phyloP scores from a whole-genome alignment of 129 eudicot genomes.

The Calendula officinalis region DNA sequence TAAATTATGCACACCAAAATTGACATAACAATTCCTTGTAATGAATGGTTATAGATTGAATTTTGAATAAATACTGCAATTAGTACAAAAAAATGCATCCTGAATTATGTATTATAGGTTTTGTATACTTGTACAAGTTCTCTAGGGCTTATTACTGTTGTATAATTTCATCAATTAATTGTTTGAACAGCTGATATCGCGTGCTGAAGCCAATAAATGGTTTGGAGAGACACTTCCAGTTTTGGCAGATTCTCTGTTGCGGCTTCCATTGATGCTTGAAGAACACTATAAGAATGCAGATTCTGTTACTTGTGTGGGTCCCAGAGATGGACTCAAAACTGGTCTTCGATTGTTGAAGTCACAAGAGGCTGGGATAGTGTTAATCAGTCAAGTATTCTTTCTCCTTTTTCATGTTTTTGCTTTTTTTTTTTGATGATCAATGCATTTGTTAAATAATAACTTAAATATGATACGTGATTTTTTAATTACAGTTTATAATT shows the following conservation, averaged over 20 bases:
- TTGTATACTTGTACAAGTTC: neutral
- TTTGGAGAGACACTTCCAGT: constrained; percentile 62
- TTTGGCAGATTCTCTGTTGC: constrained; percentile 55
- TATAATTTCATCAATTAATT: neutral
- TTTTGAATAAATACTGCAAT: neutral
- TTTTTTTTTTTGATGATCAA: constrained; percentile 5
- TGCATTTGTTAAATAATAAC: neutral
- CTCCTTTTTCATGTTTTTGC: neutral
- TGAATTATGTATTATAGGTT: neutral
- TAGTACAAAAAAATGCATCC: neutral
- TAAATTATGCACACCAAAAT: neutral
- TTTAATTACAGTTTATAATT: constrained; percentile 6
- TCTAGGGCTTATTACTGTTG: neutral
- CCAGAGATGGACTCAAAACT: constrained; percentile 51
- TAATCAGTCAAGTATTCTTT: constrained; percentile 63
- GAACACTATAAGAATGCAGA: constrained; percentile 54
- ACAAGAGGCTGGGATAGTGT: constrained; percentile 66
- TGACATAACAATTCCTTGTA: neutral
- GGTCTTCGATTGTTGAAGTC: constrained; percentile 80
- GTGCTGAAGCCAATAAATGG: constrained; percentile 69
- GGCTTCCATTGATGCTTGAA: constrained; percentile 60
- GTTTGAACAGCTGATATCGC: constrained; percentile 52
- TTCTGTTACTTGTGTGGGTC: constrained; percentile 21
- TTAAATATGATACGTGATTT: constrained; percentile 7
- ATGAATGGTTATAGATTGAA: neutral